A percentile compares a stretch with the other conserved stretches of the same genome.
These are phyloP conservation scores for Flaveria floridana DNA, from an alignment of 140 eudicot genomes.

Conservation along the genomic window DNA sequence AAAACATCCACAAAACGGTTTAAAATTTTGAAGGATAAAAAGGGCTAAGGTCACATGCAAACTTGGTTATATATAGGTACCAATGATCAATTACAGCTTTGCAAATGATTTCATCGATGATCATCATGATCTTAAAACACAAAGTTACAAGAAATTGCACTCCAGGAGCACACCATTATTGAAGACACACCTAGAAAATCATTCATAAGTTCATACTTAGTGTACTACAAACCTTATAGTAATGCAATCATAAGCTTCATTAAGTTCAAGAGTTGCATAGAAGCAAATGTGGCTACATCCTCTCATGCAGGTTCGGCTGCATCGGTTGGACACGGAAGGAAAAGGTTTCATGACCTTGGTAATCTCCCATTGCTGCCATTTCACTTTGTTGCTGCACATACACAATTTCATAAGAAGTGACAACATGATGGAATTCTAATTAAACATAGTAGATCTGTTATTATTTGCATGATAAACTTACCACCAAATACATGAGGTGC, in stretches of 20 bases:
- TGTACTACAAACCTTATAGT: not conserved
- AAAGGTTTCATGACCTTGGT: constrained; percentile 58
- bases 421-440: not conserved
- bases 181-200: not conserved
- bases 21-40: too few species aligned
- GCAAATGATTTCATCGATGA: not conserved
- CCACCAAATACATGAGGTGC: constrained; percentile 65
- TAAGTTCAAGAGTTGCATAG: not conserved
- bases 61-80: not conserved
- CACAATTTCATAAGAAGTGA: not conserved
- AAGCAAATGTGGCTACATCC: constrained; percentile 37
- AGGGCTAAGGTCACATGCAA: not conserved
- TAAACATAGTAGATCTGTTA: not conserved
- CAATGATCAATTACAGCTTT: not conserved
- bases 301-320: constrained; percentile 86
- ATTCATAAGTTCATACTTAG: not conserved
- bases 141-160: not conserved
- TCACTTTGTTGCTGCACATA: constrained; percentile 57
- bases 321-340: constrained; percentile 85
- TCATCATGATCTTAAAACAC: constrained; percentile 11
- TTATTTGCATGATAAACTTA: constrained; percentile 30
- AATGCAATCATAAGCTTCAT: constrained; percentile 19
- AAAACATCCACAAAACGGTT: too few species aligned
- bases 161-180: not conserved
- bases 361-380: constrained; percentile 61